Base-by-base conservation (phyloP, 2,329 filamentous ascomycete species). In the Botrytis porri region DNA sequence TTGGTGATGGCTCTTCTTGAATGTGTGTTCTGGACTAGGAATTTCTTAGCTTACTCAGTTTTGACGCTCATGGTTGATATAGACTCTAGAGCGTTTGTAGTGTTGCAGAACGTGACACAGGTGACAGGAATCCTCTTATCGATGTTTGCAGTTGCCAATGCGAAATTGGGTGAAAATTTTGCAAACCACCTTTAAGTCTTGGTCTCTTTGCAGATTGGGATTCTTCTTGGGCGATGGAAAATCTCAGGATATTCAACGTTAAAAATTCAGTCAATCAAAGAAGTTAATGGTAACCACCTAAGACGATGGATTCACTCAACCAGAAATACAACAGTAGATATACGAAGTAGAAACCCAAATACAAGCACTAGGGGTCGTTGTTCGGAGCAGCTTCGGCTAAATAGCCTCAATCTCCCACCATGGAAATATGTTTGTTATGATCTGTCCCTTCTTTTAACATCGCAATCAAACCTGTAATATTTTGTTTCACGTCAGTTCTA, bases 61-160 rank as follows among this genome's bases (percentile, higher is more conserved):
- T 57, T 67, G 10, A 25, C 35, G 22, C 48, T 57, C 65, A 67
- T 67, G 65, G 10, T 18, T 57, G 48, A 5, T 29, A 57, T 41
- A 22, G 10, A n/a, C 25, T 51, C 48, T n/a, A 51, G 16, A 57
- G n/a, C 14, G 3, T 0, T 41, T 2, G 35, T 25, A 16, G 45
- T 65, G n/a, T 18, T 29, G 60, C n/a, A 39, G 65, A 67, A 67
- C 65, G 65, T 67, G 48, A 57, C 48, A 57, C 48, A 22, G 48
- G 29, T 57, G 16, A 57, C 48, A 22, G 48, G 29, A 67, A 25
- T 57, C 14, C 6, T 37, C 32, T 51, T 66, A 51, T n/a, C 22
- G 63, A 37, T 32, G 12, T 39, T 57, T 22, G 16, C 16, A 14
- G n/a, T 57, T 29, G 9, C 25, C 16, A 22, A 41, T 32, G 29